Percentiles rank a stretch among this genome's conserved stretches.
Evolutionary conservation across 495 filamentous ascomycete genomes (phyloP).

Genomic region (Penicillium herquei): DNA sequence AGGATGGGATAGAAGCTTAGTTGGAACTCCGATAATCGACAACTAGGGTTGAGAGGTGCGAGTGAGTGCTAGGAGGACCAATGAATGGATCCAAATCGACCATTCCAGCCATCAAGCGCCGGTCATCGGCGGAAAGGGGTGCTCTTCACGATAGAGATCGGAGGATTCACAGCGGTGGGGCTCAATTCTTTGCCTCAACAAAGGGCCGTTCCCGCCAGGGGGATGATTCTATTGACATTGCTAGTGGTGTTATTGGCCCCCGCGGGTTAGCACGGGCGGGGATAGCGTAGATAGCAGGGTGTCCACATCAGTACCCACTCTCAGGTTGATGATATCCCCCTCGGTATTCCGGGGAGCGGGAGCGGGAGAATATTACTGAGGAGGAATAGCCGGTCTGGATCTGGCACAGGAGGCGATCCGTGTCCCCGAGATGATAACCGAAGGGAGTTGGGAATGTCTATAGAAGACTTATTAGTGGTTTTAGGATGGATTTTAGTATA

Average conservation of each 20-base stretch:
- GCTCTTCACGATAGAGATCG: constrained; percentile 1
- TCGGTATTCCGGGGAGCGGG: constrained; percentile 8
- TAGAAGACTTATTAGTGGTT: neutral
- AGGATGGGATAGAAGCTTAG: neutral
- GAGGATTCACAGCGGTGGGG: constrained; percentile 7
- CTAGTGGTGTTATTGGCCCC: constrained; percentile 11
- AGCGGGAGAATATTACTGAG: constrained; percentile 17
- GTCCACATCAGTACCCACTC: neutral
- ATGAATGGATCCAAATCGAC: neutral
- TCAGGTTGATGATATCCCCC: neutral
- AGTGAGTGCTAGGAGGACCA: neutral
- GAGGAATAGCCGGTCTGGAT: constrained; percentile 17
- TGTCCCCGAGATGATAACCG: neutral
- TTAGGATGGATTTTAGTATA: neutral
- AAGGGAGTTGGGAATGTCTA: neutral
- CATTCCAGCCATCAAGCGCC: constrained; percentile 5
- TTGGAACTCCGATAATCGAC: neutral
- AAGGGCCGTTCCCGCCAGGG: constrained; percentile 7
- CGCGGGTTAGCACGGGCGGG: neutral
- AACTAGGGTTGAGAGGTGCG: neutral
- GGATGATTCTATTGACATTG: constrained; percentile 6
- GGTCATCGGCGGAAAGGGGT: constrained; percentile 17
- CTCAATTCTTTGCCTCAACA: constrained; percentile 8
- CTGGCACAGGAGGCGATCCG: neutral
- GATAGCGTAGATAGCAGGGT: neutral